These are phyloP conservation scores for Gracilaria vermiculophylla DNA, from an alignment of 23 red algal genomes.

Conservation along the genomic window DNA sequence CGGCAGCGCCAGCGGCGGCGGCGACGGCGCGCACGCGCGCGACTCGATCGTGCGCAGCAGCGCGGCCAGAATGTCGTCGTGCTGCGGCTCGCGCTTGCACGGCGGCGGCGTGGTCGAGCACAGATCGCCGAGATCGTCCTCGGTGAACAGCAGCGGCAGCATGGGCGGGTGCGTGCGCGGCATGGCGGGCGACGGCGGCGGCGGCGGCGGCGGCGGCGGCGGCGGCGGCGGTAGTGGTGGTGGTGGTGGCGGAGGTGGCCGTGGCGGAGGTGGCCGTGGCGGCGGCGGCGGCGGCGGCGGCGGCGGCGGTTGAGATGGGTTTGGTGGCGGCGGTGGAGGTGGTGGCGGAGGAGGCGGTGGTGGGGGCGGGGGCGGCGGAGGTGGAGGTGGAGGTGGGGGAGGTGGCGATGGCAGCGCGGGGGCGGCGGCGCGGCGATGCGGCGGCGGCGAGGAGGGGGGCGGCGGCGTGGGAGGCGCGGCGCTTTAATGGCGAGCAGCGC, in stretches of 20 bases:
- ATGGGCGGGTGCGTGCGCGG: background rate
- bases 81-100: background rate
- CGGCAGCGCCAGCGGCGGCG: background rate
- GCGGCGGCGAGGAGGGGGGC: background rate
- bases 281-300: too few species aligned
- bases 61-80: constrained; percentile 20
- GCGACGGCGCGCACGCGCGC: background rate
- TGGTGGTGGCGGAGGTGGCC: constrained; percentile 2
- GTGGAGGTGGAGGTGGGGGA: too few species aligned
- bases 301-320: too few species aligned
- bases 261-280: too few species aligned
- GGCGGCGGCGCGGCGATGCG: too few species aligned
- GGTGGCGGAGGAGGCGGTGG: too few species aligned
- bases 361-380: too few species aligned
- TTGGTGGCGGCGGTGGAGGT: too few species aligned
- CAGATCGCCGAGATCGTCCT: constrained; percentile 6
- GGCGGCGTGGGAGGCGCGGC: background rate
- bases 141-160: background rate
- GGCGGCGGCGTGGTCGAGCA: background rate
- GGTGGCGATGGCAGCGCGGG: too few species aligned
- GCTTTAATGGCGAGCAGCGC: background rate
- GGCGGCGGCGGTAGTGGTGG: background rate
- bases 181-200: background rate
- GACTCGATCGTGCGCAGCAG: background rate
- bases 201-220: background rate